Base-by-base conservation (phyloP, 805 yeast genomes). In the Ogataea degrootiae region DNA sequence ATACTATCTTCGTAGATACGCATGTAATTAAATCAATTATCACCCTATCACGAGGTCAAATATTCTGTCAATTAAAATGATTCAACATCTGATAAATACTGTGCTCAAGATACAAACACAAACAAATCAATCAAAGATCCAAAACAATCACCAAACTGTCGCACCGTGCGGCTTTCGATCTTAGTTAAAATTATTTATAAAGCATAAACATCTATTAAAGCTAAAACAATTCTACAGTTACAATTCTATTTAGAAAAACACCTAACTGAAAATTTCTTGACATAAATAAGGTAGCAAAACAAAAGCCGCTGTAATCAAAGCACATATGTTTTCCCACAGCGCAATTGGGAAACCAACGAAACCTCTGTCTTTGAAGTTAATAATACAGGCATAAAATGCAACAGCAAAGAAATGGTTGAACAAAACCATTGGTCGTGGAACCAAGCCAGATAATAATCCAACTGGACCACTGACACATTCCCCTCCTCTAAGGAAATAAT, bases 331-430 rank as follows among this genome's bases (percentile, higher is more conserved):
- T 65, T 90, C 91, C 47, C 74, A 65, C 19, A 90, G 50, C 0
- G 96, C 92, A 42, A 84, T 36, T 14, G 92, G 94, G 60, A 85
- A 73, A 6, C 86, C 82, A 0, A 72, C 47, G 14, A 82, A 40
- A 2, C 97, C 97, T 6, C 82, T 75, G 23, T 75, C 80, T 29
- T 61, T 60, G 55, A 85, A 80, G 68, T 91, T 90, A 55, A 83
- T 63, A 59, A 76, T 80, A 47, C 92, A 82, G 6, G 92, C 77
- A 64, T 86, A 91, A 57, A 92, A 78, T 1, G 97, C 98, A 43
- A 94, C 98, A 42, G 85, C 75, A 68, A 88, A 88, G 69, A 94
- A 94, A 58, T 92, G 97, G 66, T 82, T 78, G 61, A 95, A 82
- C 51, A 94, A 75, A 41, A 79, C 59, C 62, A 78, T 71, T 14